Base-by-base conservation (phyloP, 176 grass and related monocot genomes). In the Elymus sibiricus region DNA sequence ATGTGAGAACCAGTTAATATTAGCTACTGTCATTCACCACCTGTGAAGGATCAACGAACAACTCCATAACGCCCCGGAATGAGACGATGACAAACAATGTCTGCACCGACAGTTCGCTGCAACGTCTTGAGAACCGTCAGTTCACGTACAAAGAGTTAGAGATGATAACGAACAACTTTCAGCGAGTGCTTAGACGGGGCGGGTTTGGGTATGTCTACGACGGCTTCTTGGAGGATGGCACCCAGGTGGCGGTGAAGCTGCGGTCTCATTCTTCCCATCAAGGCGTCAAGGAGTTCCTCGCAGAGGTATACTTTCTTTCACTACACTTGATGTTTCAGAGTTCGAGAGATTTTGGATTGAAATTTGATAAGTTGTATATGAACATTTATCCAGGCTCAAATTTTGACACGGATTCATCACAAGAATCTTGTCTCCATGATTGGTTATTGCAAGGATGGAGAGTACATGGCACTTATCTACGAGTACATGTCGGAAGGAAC, bases 391-490 rank as follows among this genome's bases (percentile, higher is more conserved):
- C 39, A 97, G 95, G 90, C 89, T 25, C 82, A 97, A 47, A 81
- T 59, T 71, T 84, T 97, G 25, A 82, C 85, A 9, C 78, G 80
- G 60, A 79, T 97, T 60, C 92, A 98, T 64, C 92, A 98, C 65
- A 91, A 82, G 55, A 90, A 91, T 42, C 49, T 98, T 8, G 89
- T 98, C 44, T 79, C 90, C 6, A 40, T 92, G 71, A 63, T 95
- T 80, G 95, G 93, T 28, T 95, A 93, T 39, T 98, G 95, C 77
- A 93, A 80, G 31, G 92, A 98, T 85, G 76, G 79, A 28, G 27
- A 90, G 25, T 77, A 80, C 32, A 78, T 37, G 43, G 43, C 43
- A 46, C 43, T 46, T 46, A 12, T 46, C 12, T 46, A 46, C 4
- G 12, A 46, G 43, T 91, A 92, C 64, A 94, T 93, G 95, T 74